Conservation (phyloP, 2,329 filamentous ascomycete genomes). For the Venturia aucupariae region DNA sequence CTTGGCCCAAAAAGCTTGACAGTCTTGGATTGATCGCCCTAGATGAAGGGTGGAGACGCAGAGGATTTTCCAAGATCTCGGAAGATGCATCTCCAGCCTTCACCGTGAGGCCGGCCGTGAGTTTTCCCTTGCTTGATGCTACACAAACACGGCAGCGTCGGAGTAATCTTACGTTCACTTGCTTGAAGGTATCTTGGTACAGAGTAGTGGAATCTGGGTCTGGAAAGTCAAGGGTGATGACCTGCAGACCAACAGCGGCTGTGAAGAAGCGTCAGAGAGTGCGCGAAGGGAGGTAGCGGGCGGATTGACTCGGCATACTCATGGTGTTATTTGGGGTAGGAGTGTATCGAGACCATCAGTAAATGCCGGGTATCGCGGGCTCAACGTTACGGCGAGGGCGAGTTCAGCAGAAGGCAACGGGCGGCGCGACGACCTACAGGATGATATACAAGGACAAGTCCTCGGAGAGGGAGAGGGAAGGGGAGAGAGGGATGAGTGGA, state of each 20-base stretch:
- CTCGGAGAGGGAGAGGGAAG: neutral
- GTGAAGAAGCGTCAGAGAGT: constrained; percentile 15
- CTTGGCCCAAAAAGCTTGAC: constrained; percentile 1
- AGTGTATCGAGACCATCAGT: neutral
- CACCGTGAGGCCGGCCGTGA: neutral
- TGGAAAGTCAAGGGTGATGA: constrained; percentile 24
- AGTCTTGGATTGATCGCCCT: neutral
- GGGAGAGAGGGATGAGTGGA: neutral
- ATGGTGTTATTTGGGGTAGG: neutral
- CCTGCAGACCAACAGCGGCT: constrained; percentile 22
- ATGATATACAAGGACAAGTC: no score
- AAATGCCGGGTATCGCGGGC: neutral
- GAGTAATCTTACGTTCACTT: constrained; percentile 16
- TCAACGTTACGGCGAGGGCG: neutral
- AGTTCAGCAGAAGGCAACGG: neutral
- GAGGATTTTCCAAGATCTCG: neutral
- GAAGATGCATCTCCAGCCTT: neutral
- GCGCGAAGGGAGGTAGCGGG: constrained; percentile 9
- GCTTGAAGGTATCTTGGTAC: constrained; percentile 15
- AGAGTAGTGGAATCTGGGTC: constrained; percentile 18
- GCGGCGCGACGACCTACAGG: no score
- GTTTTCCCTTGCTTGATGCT: neutral
- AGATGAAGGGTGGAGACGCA: neutral
- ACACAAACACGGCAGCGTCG: neutral
- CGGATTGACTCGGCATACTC: neutral